A percentile compares a stretch with the other conserved stretches of the same genome.
phyloP scores from a whole-genome alignment of 2,329 filamentous ascomycete genomes.

The Alternaria solani region DNA sequence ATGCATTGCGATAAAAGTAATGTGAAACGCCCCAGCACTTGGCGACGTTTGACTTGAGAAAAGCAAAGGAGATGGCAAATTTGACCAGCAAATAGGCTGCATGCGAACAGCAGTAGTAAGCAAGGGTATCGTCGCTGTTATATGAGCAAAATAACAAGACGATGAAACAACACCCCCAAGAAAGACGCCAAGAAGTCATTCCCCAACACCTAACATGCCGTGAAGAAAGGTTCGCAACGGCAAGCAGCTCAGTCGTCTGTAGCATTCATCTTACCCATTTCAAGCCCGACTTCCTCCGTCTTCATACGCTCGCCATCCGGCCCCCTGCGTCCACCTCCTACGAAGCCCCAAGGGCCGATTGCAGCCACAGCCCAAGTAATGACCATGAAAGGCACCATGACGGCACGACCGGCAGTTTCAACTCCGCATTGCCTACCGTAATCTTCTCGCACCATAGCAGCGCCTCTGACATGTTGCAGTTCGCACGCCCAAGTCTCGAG shows the following conservation, averaged over 20 bases:
- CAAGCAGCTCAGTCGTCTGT: not conserved
- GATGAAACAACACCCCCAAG: not conserved
- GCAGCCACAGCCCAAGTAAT: slow-evolving; percentile 29
- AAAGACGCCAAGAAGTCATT: not conserved
- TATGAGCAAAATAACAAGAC: not conserved
- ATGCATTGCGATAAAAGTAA: not conserved
- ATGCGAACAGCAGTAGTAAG: not conserved
- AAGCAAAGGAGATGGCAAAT: not conserved
- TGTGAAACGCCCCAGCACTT: slow-evolving; percentile 21
- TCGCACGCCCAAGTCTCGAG: slow-evolving; percentile 49
- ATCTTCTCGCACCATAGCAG: slow-evolving; percentile 36
- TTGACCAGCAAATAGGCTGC: not conserved
- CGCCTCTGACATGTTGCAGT: slow-evolving; percentile 31
- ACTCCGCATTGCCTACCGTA: slow-evolving; percentile 40
- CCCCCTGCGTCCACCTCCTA: slow-evolving; percentile 29
- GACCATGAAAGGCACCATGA: slow-evolving; percentile 44
- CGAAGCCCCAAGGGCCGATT: slow-evolving; percentile 33
- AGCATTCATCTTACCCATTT: slow-evolving; percentile 42
- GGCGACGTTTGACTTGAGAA: slow-evolving; percentile 10
- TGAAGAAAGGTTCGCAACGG: not conserved
- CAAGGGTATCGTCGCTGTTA: not conserved
- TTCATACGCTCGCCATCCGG: slow-evolving; percentile 34
- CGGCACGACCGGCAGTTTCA: slow-evolving; percentile 38
- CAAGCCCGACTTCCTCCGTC: slow-evolving; percentile 39
- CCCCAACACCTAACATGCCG: not conserved